Evolutionary conservation across 345 rosid species (phyloP), one percentile per base, ranked within the genome.

Genomic region (Acer negundo): DNA sequence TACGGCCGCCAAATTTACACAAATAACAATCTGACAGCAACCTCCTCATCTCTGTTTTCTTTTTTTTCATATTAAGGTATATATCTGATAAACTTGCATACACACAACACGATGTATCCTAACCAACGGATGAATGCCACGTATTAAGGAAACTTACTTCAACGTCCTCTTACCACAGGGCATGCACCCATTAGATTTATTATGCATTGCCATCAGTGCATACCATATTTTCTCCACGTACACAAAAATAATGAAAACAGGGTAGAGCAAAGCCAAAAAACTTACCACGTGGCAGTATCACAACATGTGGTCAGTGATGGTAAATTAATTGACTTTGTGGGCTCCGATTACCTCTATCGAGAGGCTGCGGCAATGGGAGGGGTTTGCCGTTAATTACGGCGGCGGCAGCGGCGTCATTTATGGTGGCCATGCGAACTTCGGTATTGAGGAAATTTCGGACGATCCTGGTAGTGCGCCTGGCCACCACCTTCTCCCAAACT

Each of bases 401-500:
- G 26, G 87, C 73, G 70, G 84, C 26, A 0, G 86, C 62, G 4
- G 72, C 76, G 46, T 79, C 70, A 28, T 80, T 68, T 20, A 86
- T 71, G 13, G 85, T 42, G 11, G 87, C 24, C 35, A 85, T 76
- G n/a, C 47, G 88, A 19, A 77, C 83, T n/a, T 73, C 73, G 10
- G 81, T 84, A 24, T 65, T 24, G 9, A 92, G 86, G 73, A 95
- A 92, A 51, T 85, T 64, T 7, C 79, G 84, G 16, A 95, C 88
- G 12, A 88, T 88, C 75, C 71, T 68, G 49, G 85, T n/a, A 73
- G 93, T 80, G 2, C 98, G 94, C 12, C 82, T 82, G 16, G 82
- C 87, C 72, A 95, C 97, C 1, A 68, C 61, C 51, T 79, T 83
- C 61, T 92, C 93, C 98, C 98, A 95, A 0, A 88, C 82, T 59